Base-by-base conservation (phyloP, 2,329 filamentous ascomycete species). In the Claviceps sp. region DNA sequence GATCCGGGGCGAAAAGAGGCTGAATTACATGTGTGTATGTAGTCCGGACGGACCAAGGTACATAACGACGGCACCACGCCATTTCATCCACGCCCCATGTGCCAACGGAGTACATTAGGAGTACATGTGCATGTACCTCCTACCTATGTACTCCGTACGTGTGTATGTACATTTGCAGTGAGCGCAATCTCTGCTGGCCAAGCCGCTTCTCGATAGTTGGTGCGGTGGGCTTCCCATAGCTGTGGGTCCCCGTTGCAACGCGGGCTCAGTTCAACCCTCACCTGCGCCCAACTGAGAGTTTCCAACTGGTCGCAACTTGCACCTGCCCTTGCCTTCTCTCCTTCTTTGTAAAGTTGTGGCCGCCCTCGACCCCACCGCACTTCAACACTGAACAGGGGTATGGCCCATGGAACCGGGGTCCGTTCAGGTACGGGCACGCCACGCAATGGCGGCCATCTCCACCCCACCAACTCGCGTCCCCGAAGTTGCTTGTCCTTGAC, bases 361-460 rank as follows among this genome's bases (percentile, higher is more conserved):
- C 11, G 44, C 44, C 26, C 18, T 24, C 41, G 40, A 41, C 18
- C 41, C 48, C 48, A 44, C 40, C 48, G 11, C 30, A 37, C 22
- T 37, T 18, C 30, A 34, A 11, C 30, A 34, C 22, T 18, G 9
- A 34, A 11, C 30, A 34, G 9, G 30, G 30, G 30, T 11, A 34
- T 11, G 5, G 13, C 7, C 40, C 48, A 3, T 9, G 48, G 40
- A 26, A 16, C 38, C 24, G n/a, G 38, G 14, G 41, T 26, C 42
- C 18, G n/a, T n/a, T 22, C 45, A 50, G 49, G 49, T 14, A 50
- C 49, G 49, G 20, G 26, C 49, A 50, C 38, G 42, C 49, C 48
- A 37, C 48, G 20, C 47, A 36, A 34, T 11, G 30, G 30, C 30
- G 4, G 9, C 9, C 30, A 2, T 34, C 30, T 34, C 30, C 26